A percentile compares a stretch with the other conserved stretches of the same genome.
Conservation (phyloP, 768 basidiomycete genomes). For the Suillus subaureus region DNA sequence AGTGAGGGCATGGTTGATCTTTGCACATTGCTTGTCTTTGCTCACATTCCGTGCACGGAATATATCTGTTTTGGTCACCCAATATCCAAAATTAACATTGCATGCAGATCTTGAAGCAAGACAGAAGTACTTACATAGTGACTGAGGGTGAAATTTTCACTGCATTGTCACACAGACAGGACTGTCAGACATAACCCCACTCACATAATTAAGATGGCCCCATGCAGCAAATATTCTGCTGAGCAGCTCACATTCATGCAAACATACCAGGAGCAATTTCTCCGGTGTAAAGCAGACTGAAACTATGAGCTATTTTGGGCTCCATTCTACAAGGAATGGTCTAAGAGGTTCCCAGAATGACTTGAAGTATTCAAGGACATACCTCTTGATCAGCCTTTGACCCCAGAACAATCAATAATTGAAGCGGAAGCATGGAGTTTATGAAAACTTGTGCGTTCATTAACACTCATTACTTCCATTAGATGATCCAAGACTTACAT, state of each 20-base stretch:
- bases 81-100: background rate
- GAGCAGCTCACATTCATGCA: background rate
- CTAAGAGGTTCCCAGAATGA: background rate
- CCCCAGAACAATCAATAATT: conserved; percentile 1
- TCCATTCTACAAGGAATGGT: background rate
- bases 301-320: background rate
- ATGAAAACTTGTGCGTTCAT: background rate
- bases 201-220: background rate
- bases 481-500: background rate
- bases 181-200: conserved; percentile 1
- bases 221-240: background rate
- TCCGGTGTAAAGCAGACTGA: background rate
- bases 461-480: background rate
- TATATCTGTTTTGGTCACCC: background rate
- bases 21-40: no score
- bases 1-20: no score
- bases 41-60: no score
- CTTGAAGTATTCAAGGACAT: conserved; percentile 1
- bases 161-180: background rate
- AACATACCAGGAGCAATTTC: background rate
- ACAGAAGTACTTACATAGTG: background rate
- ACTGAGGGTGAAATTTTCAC: conserved; percentile 1
- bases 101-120: background rate
- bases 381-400: conserved; percentile 2
- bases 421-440: background rate